Evolutionary conservation across 1,284 basidiomycete genomes (phyloP), one percentile per base, ranked within the genome.

Genomic region (Tilletia indica): DNA sequence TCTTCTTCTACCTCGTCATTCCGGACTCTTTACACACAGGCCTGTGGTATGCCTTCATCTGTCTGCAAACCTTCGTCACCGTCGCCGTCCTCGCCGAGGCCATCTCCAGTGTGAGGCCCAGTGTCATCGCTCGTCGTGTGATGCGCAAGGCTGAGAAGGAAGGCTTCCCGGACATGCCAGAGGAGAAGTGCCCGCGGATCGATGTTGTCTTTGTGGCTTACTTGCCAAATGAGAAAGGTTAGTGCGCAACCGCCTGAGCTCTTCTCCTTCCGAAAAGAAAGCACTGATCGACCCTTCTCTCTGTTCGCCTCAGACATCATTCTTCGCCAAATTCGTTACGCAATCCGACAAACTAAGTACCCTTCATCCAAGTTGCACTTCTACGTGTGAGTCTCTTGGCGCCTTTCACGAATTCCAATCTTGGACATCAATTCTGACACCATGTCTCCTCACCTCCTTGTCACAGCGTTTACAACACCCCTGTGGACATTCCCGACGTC

Each of bases 131-230:
- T 3, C 64, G 80, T 21, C 69, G 80, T 1, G 79, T 72, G 0
- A 70, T 73, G 12, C 76, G 80, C 47, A 75, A 78, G 47, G 76
- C 77, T 2, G 71, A 66, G 49, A 78, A 77, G 68, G 73, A 74
- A 19, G 74, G 76, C 31, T 73, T 70, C 61, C 36, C 61, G 8
- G 48, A 69, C 16, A 25, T 69, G 42, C 31, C 19, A 3, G 72
- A 77, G 36, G 70, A 70, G 0, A 38, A 63, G 1, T 81, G 79
- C 74, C 79, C 80, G 0, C 48, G 71, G 19, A 77, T 81, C 70
- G 80, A 81, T 56, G 69, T 81, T 16, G 74, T 81, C 16, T 74
- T 81, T 14, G 79, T 81, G 0, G 79, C 80, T 34, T 80, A 81
- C 67, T 69, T 80, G 9, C 79, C 79, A n/a, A 80, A 80, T 69